phyloP scores from a whole-genome alignment of 2,329 filamentous ascomycete species.

The Hypoxylon rubiginosum region DNA sequence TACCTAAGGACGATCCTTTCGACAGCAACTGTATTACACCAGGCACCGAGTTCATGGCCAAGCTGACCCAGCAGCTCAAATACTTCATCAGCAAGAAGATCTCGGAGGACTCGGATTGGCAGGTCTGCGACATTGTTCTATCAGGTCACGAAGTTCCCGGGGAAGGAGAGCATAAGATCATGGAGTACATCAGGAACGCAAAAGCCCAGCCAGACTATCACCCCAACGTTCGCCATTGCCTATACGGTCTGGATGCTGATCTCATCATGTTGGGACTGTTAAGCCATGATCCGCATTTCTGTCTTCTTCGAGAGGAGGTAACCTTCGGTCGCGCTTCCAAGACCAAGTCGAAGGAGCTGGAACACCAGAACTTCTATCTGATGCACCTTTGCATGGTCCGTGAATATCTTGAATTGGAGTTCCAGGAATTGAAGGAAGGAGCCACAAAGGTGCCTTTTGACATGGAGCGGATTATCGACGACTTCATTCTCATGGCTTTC shows the following conservation, averaged over 20 bases:
- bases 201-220: slow-evolving; percentile 96
- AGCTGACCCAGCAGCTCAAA: slow-evolving; percentile 91
- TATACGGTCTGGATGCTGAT: slow-evolving; percentile 97
- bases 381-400: slow-evolving; percentile 97
- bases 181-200: slow-evolving; percentile 99
- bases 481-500: slow-evolving; percentile 99
- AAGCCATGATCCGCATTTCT: slow-evolving; percentile 98
- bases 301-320: slow-evolving; percentile 94
- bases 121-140: slow-evolving; percentile 93
- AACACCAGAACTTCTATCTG: slow-evolving; percentile 98
- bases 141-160: slow-evolving; percentile 98
- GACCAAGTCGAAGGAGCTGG: slow-evolving; percentile 92
- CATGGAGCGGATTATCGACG: slow-evolving; percentile 96
- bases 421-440: slow-evolving; percentile 88
- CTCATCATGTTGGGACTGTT: slow-evolving; percentile 98
- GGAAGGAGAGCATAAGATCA: slow-evolving; percentile 99
- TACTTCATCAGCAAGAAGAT: slow-evolving; percentile 99
- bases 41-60: slow-evolving; percentile 97
- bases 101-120: slow-evolving; percentile 96
- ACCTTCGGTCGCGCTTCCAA: slow-evolving; percentile 92
- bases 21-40: slow-evolving; percentile 99
- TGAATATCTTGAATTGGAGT: slow-evolving; percentile 96
- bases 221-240: slow-evolving; percentile 92
- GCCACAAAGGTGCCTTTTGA: slow-evolving; percentile 84
- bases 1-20: slow-evolving; percentile 95